These are phyloP conservation scores for Fusarium praegraminearum DNA, from an alignment of 2,329 filamentous ascomycete species.

Conservation along the genomic window DNA sequence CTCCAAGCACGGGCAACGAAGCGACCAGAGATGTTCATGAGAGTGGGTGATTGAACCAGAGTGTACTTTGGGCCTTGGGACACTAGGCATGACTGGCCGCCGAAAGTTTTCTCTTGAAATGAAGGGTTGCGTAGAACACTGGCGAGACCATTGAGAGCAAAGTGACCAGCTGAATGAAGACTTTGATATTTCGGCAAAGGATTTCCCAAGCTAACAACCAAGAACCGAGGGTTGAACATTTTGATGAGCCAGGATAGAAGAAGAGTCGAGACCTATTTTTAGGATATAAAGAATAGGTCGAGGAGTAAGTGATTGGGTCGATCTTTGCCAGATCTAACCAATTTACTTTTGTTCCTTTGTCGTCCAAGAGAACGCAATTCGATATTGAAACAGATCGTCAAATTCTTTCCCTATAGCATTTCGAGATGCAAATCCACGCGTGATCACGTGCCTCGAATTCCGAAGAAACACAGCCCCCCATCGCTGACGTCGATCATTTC, in stretches of 20 bases:
- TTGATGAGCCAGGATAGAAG: constrained; percentile 8
- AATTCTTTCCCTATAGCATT: constrained; percentile 3
- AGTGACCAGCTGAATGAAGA: constrained; percentile 89
- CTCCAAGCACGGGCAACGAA: constrained; percentile 76
- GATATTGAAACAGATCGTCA: constrained; percentile 14
- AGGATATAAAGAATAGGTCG: not conserved
- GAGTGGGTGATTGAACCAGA: constrained; percentile 78
- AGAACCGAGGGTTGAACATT: constrained; percentile 66
- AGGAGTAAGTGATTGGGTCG: not conserved
- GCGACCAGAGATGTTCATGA: constrained; percentile 88
- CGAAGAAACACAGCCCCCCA: constrained; percentile 38
- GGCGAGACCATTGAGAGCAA: constrained; percentile 73
- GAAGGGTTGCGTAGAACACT: constrained; percentile 58
- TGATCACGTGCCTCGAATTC: constrained; percentile 47
- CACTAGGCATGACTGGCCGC: constrained; percentile 64
- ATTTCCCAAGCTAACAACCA: constrained; percentile 91
- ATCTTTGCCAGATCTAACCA: not conserved
- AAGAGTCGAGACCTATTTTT: not conserved
- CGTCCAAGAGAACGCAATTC: constrained; percentile 20
- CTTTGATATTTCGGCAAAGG: constrained; percentile 79
- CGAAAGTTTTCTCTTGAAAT: constrained; percentile 62
- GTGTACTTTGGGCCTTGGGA: constrained; percentile 67
- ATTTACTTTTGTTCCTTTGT: not conserved
- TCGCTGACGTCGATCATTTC: constrained; percentile 50
- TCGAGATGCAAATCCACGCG: constrained; percentile 31